Evolutionary conservation across 345 rosid species (phyloP), one percentile per base, ranked within the genome.

Genomic region (Melaleuca alternifolia): DNA sequence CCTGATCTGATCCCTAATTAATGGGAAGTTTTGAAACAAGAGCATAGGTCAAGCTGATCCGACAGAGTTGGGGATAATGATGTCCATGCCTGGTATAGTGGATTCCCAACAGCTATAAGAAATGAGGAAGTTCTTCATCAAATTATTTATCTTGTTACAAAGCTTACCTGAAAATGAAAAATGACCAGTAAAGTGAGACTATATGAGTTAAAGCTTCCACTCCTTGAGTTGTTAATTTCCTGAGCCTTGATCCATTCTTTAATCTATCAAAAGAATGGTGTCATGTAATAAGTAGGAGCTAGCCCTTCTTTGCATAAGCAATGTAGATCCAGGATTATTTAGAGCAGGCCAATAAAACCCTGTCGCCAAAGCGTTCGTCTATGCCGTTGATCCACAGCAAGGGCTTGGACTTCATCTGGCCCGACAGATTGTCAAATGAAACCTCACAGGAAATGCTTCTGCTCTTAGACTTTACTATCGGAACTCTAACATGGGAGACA

Each of bases 201-300:
- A 85, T 94, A 95, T 1, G 98, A 95, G 92, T 94, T 97, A 33
- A 97, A 87, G 52, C 95, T 91, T 86, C 98, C 97, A 28, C 20
- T 6, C 89, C 89, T 95, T 6, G 99, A 89, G 82, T 95, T 89
- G 88, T 95, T 97, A 87, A 95, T 93, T 54, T 91, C 85, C 82
- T 95, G 92, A 85, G 97, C 91, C 90, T 95, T 95, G 86, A 98
- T 97, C 99, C 99, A 97, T 92, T 95, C 98, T 90, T 95, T 97
- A 87, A 97, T 98, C 99, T 96, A 90, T 83, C 88, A 51, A 87
- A 79, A 51, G 51, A 88, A 84, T 10, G 33, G 41, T 7, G 33
- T 44, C 28, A 41, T 10, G 50, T 28, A 28, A 59, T n/a, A 83
- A 61, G 23, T 51, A 30, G 30, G 50, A 56, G 37, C 20, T 30